phyloP scores from a whole-genome alignment of 2,329 filamentous ascomycete genomes.

The Aspergillus cejpii region DNA sequence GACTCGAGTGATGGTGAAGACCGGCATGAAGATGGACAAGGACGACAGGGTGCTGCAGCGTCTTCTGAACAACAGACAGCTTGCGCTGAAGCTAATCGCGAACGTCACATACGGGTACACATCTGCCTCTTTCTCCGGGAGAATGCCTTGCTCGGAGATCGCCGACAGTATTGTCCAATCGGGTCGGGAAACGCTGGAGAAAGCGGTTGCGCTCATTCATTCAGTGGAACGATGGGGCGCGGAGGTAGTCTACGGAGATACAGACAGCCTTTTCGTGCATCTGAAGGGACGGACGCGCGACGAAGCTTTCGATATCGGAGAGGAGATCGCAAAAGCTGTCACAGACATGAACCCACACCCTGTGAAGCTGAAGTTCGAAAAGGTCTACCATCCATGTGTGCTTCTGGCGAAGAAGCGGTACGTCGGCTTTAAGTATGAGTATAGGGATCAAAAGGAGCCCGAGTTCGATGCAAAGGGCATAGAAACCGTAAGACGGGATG shows the following conservation, averaged over 20 bases:
- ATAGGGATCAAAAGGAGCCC: conserved; percentile 63
- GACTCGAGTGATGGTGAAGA: conserved; percentile 95
- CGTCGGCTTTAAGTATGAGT: conserved; percentile 95
- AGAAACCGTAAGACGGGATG: conserved; percentile 90
- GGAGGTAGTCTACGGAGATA: conserved; percentile 97
- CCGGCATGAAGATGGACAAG: conserved; percentile 89
- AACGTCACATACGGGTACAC: conserved; percentile 99
- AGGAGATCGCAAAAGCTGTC: conserved; percentile 81
- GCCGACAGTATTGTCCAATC: conserved; percentile 98
- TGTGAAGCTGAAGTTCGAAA: conserved; percentile 95
- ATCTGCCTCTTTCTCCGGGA: conserved; percentile 89
- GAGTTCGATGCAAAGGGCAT: conserved; percentile 98
- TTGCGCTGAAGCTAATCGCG: conserved; percentile 92
- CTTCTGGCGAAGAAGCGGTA: conserved; percentile 96
- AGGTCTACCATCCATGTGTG: conserved; percentile 93
- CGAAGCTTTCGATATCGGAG: conserved; percentile 85
- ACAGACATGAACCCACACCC: conserved; percentile 86
- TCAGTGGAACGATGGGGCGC: conserved; percentile 81
- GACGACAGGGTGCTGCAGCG: conserved; percentile 79
- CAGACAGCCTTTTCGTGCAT: conserved; percentile 87
- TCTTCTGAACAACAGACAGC: conserved; percentile 83
- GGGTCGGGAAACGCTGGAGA: conserved; percentile 87
- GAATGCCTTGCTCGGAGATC: conserved; percentile 97
- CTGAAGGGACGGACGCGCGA: conserved; percentile 79
- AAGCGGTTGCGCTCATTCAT: conserved; percentile 87